Base-by-base conservation (phyloP, 73 alveolate species). In the Tetrahymena malaccensis region DNA sequence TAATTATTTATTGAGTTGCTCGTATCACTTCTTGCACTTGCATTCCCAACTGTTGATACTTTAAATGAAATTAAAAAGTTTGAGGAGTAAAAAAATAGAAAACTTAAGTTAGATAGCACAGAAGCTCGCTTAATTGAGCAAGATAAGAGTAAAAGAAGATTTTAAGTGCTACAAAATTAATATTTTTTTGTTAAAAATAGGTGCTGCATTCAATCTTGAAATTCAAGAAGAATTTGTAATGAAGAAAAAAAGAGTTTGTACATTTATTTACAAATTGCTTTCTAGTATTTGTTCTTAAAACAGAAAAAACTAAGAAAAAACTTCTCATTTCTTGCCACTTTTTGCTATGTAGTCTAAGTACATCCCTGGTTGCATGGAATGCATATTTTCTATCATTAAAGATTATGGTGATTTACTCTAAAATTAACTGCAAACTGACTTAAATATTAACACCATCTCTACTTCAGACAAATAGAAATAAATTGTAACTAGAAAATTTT, bases 231-330 rank as follows among this genome's bases (percentile, higher is more conserved):
- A 95, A 56, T 95, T 85, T 34, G 83, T 43, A 27, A 85, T 43
- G 25, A 95, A 94, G 38, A 95, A 95, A 43, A 95, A 95, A 43
- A 95, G 94, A 37, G 93, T 95, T 35, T 95, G 97, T n/a, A 85
- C 97, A 0, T 56, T 89, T 15, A 95, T 95, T 21, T 95, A 95
- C 94, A 34, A 95, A 89, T 50, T 95, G 21, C 94, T 95, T 34
- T 94, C 93, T 50, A 85, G 97, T 37, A 95, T 95, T 22, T 95
- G 97, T 34, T 27, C 44, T 43, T 85, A 43, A 35, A 95, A 95
- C 50, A 89, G 56, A 33, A 50, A 43, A 7, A 95, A 95, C 43
- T 89, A 95, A 95, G 94, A 85, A 10, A 56, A 44, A 56, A 94
- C 97, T 5, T 85, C 97, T 10, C 33, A 43, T 33, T 95, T 70